Base-by-base conservation (phyloP, 2,329 filamentous ascomycete genomes). In the Neospermospora avenae region DNA sequence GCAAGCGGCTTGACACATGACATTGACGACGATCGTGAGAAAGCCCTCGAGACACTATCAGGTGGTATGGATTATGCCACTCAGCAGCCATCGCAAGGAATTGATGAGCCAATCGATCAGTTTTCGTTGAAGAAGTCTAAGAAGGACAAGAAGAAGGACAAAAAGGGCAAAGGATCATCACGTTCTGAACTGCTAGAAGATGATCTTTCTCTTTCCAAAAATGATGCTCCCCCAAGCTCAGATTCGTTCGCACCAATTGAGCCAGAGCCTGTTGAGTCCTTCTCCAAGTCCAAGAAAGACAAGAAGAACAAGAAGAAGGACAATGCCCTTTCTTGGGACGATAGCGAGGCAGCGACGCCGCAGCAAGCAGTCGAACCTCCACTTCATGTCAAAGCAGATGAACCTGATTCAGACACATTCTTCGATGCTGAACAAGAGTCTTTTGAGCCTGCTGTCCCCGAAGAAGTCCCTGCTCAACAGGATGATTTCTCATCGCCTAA, bases 91-190 rank as follows among this genome's bases (percentile, higher is more conserved):
- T 41, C 42, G 24, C 48, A 35, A 10, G 58, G 60, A 34, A 1
- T 49, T 28, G 62, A 39, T n/a, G 58, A 63, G n/a, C 57, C 61
- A 20, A 59, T 34, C 16, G 63, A 68, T 20, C 64, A 68, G 1
- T 69, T 67, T 61, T 25, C 52, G 31, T 48, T 53, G 34, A 63
- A 51, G 46, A 62, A 56, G 59, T 71, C 73, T 28, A 77, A 77
- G 67, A 78, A 77, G 48, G 74, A 75, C 20, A 77, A 76, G 66
- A 76, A 76, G 52, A 77, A 78, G 60, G 69, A 68, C 22, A 60
- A 56, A 28, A 61, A 58, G 20, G 44, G 45, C 41, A 60, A 58
- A 16, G 51, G 34, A 3, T 28, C 55, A 22, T 60, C 55, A 24
- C 48, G 45, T 11, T 62, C 48, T n/a, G 45, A 35, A 11, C 39